phyloP scores from a whole-genome alignment of 2,329 filamentous ascomycete genomes.

The Aspergillus ochraceoroseus region DNA sequence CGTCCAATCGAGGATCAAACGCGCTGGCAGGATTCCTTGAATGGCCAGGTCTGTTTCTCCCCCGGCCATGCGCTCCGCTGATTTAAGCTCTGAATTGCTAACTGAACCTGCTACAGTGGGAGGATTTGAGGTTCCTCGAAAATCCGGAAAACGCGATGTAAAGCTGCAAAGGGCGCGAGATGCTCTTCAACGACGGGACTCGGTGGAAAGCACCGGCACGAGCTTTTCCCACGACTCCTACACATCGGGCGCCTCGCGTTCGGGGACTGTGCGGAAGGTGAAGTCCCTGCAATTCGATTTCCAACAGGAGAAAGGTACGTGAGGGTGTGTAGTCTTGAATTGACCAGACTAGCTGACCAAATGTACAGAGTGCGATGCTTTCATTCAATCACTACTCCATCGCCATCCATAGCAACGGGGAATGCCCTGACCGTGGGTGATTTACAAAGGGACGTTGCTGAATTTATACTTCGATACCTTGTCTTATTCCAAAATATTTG shows the following conservation, averaged over 20 bases:
- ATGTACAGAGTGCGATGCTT: too few relatives aligned
- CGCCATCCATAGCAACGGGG: too few relatives aligned
- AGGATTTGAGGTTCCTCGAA: slow-evolving; percentile 8
- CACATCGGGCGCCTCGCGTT: neutral
- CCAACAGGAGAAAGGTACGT: slow-evolving; percentile 6
- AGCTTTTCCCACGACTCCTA: slow-evolving; percentile 6
- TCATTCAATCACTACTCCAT: too few relatives aligned
- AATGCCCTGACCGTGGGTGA: too few relatives aligned
- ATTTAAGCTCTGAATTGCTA: neutral
- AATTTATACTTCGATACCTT: too few relatives aligned
- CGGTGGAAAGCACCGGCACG: slow-evolving; percentile 10
- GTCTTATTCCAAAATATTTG: too few relatives aligned
- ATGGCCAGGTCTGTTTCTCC: slow-evolving; percentile 2
- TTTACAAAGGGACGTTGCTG: too few relatives aligned
- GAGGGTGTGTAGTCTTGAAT: too few relatives aligned
- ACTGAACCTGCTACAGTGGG: neutral
- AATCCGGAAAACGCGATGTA: neutral
- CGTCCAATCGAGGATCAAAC: neutral
- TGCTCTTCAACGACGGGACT: slow-evolving; percentile 7
- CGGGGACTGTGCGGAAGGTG: neutral
- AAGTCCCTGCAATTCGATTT: slow-evolving; percentile 9
- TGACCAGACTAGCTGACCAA: too few relatives aligned
- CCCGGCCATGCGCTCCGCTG: neutral
- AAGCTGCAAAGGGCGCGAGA: neutral
- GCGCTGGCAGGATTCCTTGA: neutral